Base-by-base conservation (phyloP, 257 asterid species). In the Nicotiana benthamiana region DNA sequence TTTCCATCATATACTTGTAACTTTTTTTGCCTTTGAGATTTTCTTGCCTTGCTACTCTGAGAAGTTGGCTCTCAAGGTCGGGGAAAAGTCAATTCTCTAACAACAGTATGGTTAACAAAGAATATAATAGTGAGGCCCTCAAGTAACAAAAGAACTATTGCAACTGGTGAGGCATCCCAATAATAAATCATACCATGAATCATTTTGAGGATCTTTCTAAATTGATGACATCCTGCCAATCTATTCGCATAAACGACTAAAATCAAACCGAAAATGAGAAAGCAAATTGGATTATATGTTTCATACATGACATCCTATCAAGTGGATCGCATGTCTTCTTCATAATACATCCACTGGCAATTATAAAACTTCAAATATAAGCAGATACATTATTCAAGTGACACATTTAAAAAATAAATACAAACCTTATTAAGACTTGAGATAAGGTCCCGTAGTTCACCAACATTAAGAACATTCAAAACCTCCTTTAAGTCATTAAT, bases 401-500 rank as follows among this genome's bases (percentile, higher is more conserved):
- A 4, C 9, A 63, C 75, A 15, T 15, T 1, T 0, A 67, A 72
- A 40, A 77, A 72, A 10, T 52, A 84, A 80, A 75, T 65, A 84
- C 84, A 76, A 60, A 92, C 97, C 96, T 86, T 90, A 46, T 90
- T 90, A 87, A 87, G 88, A 88, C 89, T 81, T 59, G 43, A 80
- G 84, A 89, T 61, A 67, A 93, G 91, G 81, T 93, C 98, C 83
- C 91, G 90, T 80, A 95, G 88, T 89, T 93, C 97, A 80, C 88
- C 90, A 82, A 88, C 75, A 74, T 90, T 87, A 56, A 93, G 97
- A 30, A 91, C 79, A 75, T 87, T 85, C 90, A 93, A 85, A 80
- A 89, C 89, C 88, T 90, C 95, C 83, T 85, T 88, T 48, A 93
- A 59, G 82, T 85, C 89, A 81, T 80, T 79, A 40, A 82, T 89